Evolutionary conservation across 768 basidiomycete genomes (phyloP).

Genomic region (Bullera alba): DNA sequence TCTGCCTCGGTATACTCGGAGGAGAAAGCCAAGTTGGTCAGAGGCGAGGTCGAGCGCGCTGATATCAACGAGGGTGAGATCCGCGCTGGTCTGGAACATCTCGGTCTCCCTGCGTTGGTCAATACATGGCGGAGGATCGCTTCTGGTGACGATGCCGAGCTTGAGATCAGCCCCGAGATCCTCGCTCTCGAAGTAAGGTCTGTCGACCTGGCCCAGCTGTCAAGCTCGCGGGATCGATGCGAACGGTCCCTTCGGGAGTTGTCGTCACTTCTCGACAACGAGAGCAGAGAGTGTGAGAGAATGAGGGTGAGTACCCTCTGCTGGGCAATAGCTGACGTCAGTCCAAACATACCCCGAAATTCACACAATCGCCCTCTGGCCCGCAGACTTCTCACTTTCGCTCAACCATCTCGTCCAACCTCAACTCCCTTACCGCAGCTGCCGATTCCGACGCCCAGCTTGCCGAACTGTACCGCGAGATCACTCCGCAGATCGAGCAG

Average conservation of each 20-base stretch:
- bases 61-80: slow-evolving; percentile 77
- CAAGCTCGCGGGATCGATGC: slow-evolving; percentile 58
- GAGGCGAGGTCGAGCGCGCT: slow-evolving; percentile 78
- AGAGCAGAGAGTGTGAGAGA: slow-evolving; percentile 79
- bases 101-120: slow-evolving; percentile 66
- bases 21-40: slow-evolving; percentile 91
- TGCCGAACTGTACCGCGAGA: slow-evolving; percentile 61
- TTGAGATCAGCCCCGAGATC: slow-evolving; percentile 49
- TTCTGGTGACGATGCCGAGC: slow-evolving; percentile 59
- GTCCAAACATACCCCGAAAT: slow-evolving; percentile 68
- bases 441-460: slow-evolving; percentile 72
- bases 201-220: too few relatives aligned
- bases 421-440: slow-evolving; percentile 66
- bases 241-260: slow-evolving; percentile 57
- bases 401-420: slow-evolving; percentile 71
- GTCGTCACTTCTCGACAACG: slow-evolving; percentile 65
- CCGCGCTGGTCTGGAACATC: slow-evolving; percentile 67
- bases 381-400: slow-evolving; percentile 63
- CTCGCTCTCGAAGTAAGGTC: slow-evolving; percentile 55
- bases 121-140: slow-evolving; percentile 19
- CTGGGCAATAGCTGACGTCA: background rate
- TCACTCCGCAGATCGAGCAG: slow-evolving; percentile 59
- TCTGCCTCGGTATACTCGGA: slow-evolving; percentile 94
- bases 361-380: slow-evolving; percentile 79
- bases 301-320: slow-evolving; percentile 52